A percentile compares a stretch with the other conserved stretches of the same genome.
These are phyloP conservation scores for Cercospora beticola DNA, from an alignment of 2,329 filamentous ascomycete genomes.

Conservation along the genomic window DNA sequence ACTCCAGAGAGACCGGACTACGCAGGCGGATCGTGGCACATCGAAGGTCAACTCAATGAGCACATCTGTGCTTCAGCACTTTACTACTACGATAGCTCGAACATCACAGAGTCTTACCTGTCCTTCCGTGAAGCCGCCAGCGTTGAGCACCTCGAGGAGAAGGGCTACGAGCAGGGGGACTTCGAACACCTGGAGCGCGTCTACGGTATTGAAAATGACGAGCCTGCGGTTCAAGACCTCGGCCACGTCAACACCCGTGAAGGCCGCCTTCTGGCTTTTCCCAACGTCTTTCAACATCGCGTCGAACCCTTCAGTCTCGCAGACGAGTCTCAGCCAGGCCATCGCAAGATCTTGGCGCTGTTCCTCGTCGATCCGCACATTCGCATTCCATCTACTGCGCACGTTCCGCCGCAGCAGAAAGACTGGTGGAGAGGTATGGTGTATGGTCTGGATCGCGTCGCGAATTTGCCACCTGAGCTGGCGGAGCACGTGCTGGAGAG, in stretches of 20 bases:
- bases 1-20: constrained; percentile 59
- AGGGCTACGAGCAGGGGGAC: constrained; percentile 26
- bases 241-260: constrained; percentile 51
- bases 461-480: constrained; percentile 32
- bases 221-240: constrained; percentile 44
- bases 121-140: constrained; percentile 47
- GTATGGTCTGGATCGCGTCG: constrained; percentile 20
- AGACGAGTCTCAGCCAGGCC: constrained; percentile 54
- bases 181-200: constrained; percentile 27
- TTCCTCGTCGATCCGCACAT: constrained; percentile 59
- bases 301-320: constrained; percentile 52
- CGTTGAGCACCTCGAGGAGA: constrained; percentile 10
- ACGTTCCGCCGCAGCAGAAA: constrained; percentile 53
- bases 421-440: constrained; percentile 44
- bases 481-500: constrained; percentile 31
- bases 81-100: constrained; percentile 62
- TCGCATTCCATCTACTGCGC: constrained; percentile 53
- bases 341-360: constrained; percentile 58
- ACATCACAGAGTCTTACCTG: constrained; percentile 56
- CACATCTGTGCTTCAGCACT: constrained; percentile 63
- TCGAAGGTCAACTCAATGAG: constrained; percentile 57
- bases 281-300: constrained; percentile 54
- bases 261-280: constrained; percentile 57
- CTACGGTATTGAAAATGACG: constrained; percentile 33
- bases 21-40: constrained; percentile 55